Conservation (phyloP, 2,329 filamentous ascomycete genomes). For the Ciborinia camelliae region DNA sequence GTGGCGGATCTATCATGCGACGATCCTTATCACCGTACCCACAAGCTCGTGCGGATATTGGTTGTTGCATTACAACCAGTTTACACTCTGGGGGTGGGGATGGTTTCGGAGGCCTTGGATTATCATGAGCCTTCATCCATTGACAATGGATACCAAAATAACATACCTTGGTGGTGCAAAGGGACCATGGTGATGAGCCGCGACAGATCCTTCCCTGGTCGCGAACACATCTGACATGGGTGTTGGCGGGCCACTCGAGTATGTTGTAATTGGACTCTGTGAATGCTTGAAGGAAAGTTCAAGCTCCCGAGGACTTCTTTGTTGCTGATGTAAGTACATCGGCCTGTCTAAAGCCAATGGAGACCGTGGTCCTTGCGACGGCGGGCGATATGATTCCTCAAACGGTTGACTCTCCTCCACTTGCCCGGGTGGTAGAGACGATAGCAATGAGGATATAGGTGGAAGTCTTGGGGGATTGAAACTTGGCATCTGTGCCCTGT, state of each 20-base stretch:
- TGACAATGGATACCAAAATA: conserved; percentile 5
- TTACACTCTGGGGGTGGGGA: conserved; percentile 14
- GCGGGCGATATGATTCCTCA: conserved; percentile 9
- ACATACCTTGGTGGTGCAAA: conserved; percentile 18
- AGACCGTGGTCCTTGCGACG: conserved; percentile 15
- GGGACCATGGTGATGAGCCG: conserved; percentile 15
- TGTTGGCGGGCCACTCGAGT: conserved; percentile 6
- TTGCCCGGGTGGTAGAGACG: conserved; percentile 8
- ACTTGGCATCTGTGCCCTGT: conserved; percentile 13
- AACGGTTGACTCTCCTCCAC: background rate
- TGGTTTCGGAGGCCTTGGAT: conserved; percentile 1
- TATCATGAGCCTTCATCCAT: conserved; percentile 14
- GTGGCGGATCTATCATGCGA: conserved; percentile 77
- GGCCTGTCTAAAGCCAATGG: conserved; percentile 7
- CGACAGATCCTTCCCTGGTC: conserved; percentile 11
- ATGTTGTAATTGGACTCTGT: conserved; percentile 5
- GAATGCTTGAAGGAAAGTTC: conserved; percentile 15
- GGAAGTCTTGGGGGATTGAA: conserved; percentile 8
- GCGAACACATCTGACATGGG: background rate
- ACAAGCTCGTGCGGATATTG: conserved; percentile 72
- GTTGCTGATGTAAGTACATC: conserved; percentile 16
- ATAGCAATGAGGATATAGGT: conserved; percentile 16
- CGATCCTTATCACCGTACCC: conserved; percentile 81
- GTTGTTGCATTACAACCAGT: conserved; percentile 55
- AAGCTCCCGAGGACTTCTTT: conserved; percentile 14